phyloP scores from a whole-genome alignment of 352 stramenopile species.

The Globisporangium iwayamae region DNA sequence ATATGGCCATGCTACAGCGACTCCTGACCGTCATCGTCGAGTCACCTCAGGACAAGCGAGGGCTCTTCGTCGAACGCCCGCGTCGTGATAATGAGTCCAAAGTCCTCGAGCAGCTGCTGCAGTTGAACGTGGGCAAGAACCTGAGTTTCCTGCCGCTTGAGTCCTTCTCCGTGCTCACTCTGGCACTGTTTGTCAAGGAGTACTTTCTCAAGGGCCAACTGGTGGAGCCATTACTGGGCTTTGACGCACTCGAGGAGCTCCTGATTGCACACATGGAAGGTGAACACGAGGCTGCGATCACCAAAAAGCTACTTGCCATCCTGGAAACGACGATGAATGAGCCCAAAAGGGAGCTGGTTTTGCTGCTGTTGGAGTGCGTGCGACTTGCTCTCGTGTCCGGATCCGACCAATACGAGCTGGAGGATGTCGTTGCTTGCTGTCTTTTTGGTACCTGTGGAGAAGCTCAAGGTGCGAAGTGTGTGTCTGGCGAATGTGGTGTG shows the following conservation, averaged over 20 bases:
- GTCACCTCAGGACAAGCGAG: constrained; percentile 12
- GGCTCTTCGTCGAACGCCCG: constrained; percentile 11
- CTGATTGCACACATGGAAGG: not conserved
- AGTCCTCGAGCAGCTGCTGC: constrained; percentile 8
- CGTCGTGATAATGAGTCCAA: constrained; percentile 6
- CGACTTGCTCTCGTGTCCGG: not conserved
- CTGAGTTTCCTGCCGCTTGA: constrained; percentile 15
- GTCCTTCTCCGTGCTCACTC: constrained; percentile 15
- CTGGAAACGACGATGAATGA: not conserved
- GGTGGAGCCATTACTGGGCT: constrained; percentile 7
- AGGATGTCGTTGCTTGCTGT: not conserved
- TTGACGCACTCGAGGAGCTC: constrained; percentile 1
- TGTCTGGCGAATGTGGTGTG: too few species aligned
- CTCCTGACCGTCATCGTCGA: constrained; percentile 11
- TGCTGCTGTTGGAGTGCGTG: constrained; percentile 4
- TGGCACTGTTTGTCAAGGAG: constrained; percentile 5
- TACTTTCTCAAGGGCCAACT: not conserved
- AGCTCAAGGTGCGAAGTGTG: not conserved
- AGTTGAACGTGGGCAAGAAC: constrained; percentile 2
- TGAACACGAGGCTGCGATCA: not conserved
- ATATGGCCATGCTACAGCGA: constrained; percentile 2
- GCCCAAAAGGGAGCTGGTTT: not conserved
- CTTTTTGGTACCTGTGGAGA: not conserved
- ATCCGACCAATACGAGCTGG: constrained; percentile 3
- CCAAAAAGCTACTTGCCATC: not conserved